Evolutionary conservation across 75 land plant genomes (phyloP), one percentile per base, ranked within the genome.

Genomic region (Selaginella tamariscina): DNA sequence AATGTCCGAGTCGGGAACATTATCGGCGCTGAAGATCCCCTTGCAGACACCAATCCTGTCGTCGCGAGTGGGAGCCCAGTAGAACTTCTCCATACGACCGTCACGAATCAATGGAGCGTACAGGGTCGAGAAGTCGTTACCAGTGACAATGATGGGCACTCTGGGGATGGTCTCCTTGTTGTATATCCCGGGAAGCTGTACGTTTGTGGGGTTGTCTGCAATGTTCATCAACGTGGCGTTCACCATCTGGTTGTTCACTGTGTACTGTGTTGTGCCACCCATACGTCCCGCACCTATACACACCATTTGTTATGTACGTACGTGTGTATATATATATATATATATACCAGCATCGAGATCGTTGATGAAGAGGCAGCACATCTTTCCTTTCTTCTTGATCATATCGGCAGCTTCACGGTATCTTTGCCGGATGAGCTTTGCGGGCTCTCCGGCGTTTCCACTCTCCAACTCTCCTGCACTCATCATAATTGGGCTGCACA

Each of bases 161-260:
- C 91, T 80, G 57, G 95, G 80, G 66, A 84, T 87, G 28, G 77
- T 82, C 75, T 89, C 83, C 82, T 89, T 84, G 83, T 82, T 89
- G 85, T 89, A 89, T 73, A 87, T 75, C 2, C 95, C 95, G 9
- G 91, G 95, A 24, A 89, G 81, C 78, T 89, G 95, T 27, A 89
- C 95, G 54, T 81, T 84, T 55, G 90, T 89, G 1, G 95, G 95
- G 72, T 77, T 84, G 32, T 89, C 95, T n/a, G 95, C 90, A 54
- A 89, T 89, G 88, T 89, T 89, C 95, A 89, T 89, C 71, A 89
- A 87, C 30, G 95, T 89, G 59, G 95, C 95, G 68, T 89, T 89
- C 64, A 89, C 95, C 94, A 89, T 89, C 80, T 89, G 94, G 73
- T 89, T 89, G 83, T 89, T 89, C 57, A 88, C 93, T n/a, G 94